Percentiles rank a stretch among this genome's conserved stretches.
Conservation (phyloP, 2,329 filamentous ascomycete species). For the Aspergillus cejpii region DNA sequence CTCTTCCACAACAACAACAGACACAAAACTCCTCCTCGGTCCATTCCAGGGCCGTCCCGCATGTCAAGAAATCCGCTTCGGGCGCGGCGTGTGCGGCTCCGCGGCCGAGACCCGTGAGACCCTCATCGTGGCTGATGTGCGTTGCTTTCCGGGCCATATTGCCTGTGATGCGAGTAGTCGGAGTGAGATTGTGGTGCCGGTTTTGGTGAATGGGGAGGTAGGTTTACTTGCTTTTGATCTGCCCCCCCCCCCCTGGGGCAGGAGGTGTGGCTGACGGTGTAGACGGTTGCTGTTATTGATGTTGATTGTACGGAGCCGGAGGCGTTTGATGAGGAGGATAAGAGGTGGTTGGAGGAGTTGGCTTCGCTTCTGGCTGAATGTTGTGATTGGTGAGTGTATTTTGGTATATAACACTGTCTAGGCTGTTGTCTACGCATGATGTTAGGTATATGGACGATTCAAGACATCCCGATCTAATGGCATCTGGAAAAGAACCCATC, state of each 20-base stretch:
- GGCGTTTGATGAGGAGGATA: constrained; percentile 43
- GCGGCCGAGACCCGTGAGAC: constrained; percentile 38
- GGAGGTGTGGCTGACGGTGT: constrained; percentile 3
- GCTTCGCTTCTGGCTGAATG: constrained; percentile 35
- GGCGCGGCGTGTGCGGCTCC: constrained; percentile 43
- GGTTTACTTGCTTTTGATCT: no score
- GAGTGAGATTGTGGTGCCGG: constrained; percentile 47
- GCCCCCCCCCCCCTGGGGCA: no score
- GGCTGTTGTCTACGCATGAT: not conserved
- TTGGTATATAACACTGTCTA: not conserved
- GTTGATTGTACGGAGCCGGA: constrained; percentile 41
- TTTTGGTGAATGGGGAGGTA: constrained; percentile 37
- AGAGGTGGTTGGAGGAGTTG: constrained; percentile 38
- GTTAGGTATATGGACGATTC: no score
- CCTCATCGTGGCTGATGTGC: constrained; percentile 41
- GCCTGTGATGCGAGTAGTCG: constrained; percentile 45
- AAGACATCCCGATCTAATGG: no score
- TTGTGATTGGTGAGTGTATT: constrained; percentile 38
- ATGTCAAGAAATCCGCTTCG: constrained; percentile 44
- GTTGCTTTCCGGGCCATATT: constrained; percentile 44
- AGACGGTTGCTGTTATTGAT: constrained; percentile 46
- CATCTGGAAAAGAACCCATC: no score
- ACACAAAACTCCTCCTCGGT: constrained; percentile 38
- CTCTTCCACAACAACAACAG: constrained; percentile 17
- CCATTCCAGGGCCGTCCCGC: constrained; percentile 46